These are phyloP conservation scores for Fusarium piperis DNA, from an alignment of 2,329 filamentous ascomycete genomes.

Conservation along the genomic window DNA sequence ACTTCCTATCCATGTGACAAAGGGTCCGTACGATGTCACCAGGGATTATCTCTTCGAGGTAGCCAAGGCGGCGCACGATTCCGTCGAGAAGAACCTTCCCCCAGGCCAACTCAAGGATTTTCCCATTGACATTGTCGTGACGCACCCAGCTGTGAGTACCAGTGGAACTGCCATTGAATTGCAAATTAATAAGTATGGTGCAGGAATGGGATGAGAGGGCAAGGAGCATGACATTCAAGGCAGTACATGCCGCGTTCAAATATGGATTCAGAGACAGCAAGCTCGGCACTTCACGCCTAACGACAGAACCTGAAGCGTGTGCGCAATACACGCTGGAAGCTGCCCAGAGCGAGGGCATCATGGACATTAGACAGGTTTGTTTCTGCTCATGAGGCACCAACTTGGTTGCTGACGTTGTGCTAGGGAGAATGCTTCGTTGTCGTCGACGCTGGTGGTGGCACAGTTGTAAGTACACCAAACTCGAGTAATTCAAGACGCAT, in stretches of 20 bases:
- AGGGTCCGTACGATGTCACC: slow-evolving; percentile 17
- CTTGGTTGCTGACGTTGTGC: not conserved
- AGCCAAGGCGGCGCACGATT: not conserved
- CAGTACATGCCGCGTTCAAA: slow-evolving; percentile 14
- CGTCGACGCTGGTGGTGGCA: slow-evolving; percentile 25
- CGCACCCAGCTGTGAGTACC: slow-evolving; percentile 13
- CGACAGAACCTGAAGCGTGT: slow-evolving; percentile 21
- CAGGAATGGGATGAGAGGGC: slow-evolving; percentile 25
- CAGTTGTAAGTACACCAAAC: slow-evolving; percentile 9
- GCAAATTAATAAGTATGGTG: not conserved
- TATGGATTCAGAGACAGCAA: slow-evolving; percentile 2
- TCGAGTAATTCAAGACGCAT: too few species aligned
- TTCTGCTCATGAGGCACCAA: not conserved
- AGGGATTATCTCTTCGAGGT: slow-evolving; percentile 18
- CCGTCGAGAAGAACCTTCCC: slow-evolving; percentile 6
- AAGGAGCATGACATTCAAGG: slow-evolving; percentile 18
- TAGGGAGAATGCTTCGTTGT: slow-evolving; percentile 24
- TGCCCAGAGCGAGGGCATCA: not conserved
- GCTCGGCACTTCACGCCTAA: slow-evolving; percentile 1
- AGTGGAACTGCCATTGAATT: accelerated
- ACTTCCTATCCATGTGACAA: slow-evolving; percentile 14
- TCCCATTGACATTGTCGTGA: slow-evolving; percentile 22
- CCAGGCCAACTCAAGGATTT: not conserved
- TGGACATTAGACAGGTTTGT: slow-evolving; percentile 4
- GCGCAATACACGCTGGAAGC: slow-evolving; percentile 19